Conservation (phyloP, 306 rosid species). For the Sicyos edulis region DNA sequence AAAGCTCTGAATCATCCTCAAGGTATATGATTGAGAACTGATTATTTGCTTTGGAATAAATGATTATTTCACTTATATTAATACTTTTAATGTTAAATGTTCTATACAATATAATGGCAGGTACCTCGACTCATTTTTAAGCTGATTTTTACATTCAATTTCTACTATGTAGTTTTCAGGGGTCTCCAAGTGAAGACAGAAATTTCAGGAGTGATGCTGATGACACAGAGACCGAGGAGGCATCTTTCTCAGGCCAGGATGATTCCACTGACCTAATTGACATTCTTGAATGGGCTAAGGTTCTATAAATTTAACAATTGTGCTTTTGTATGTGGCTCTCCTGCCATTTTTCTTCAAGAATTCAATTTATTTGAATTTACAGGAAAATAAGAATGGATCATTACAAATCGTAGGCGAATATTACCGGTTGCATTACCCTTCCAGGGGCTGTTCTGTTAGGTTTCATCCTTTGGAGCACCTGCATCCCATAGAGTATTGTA, state of each 20-base stretch:
- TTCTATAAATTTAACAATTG: slow-evolving; percentile 28
- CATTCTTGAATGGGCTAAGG: slow-evolving; percentile 98
- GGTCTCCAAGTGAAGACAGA: slow-evolving; percentile 94
- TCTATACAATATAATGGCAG: too few species aligned
- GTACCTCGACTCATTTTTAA: too few species aligned
- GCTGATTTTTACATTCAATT: slow-evolving; percentile 9
- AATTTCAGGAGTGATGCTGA: slow-evolving; percentile 86
- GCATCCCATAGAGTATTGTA: slow-evolving; percentile 50
- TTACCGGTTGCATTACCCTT: slow-evolving; percentile 51
- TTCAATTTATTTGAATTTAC: slow-evolving; percentile 23
- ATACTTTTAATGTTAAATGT: too few species aligned
- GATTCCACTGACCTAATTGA: slow-evolving; percentile 71
- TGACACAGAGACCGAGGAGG: slow-evolving; percentile 90
- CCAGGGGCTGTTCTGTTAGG: slow-evolving; percentile 53
- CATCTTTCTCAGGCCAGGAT: slow-evolving; percentile 90
- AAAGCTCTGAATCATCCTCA: slow-evolving; percentile 96
- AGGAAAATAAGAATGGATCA: slow-evolving; percentile 66
- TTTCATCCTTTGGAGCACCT: slow-evolving; percentile 72
- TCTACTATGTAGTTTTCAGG: slow-evolving; percentile 72
- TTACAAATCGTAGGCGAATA: slow-evolving; percentile 68
- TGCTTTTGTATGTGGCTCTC: slow-evolving; percentile 6
- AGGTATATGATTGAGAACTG: slow-evolving; percentile 43
- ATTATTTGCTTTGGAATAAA: background rate
- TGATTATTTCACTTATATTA: too few species aligned
- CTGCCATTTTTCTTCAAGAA: background rate